These are phyloP conservation scores for Pseudopediastrum boryanum DNA, from an alignment of 139 green algal genomes.

Conservation along the genomic window DNA sequence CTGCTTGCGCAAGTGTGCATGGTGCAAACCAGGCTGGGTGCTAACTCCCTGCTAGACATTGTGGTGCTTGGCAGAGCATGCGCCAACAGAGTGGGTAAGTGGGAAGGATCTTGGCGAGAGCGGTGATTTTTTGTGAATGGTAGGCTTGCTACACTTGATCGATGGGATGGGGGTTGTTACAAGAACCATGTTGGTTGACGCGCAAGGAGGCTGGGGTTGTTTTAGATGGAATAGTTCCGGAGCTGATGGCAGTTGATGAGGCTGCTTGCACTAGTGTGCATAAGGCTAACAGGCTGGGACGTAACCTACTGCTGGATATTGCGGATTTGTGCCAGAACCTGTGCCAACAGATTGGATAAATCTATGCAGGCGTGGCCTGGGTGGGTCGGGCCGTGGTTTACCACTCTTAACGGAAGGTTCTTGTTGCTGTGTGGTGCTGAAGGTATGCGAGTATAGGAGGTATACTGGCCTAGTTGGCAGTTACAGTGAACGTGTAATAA, in stretches of 20 bases:
- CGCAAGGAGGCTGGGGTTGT: too few species aligned
- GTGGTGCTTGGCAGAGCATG: conserved; percentile 97
- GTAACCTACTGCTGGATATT: conserved; percentile 99
- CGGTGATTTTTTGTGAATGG: too few species aligned
- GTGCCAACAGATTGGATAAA: conserved; percentile 78
- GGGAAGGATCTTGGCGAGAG: neutral
- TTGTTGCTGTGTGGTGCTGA: too few species aligned
- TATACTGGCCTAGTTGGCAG: too few species aligned
- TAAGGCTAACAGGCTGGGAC: conserved; percentile 97
- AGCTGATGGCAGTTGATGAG: conserved; percentile 95
- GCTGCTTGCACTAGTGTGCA: conserved; percentile 94
- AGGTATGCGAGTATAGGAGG: too few species aligned
- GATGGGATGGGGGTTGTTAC: too few species aligned
- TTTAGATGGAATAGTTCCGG: conserved; percentile 88
- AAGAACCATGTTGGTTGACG: too few species aligned
- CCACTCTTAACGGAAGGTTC: too few species aligned
- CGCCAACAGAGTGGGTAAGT: conserved; percentile 70
- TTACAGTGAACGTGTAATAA: too few species aligned
- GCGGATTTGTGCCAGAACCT: conserved; percentile 98
- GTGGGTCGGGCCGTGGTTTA: too few species aligned
- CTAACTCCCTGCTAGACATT: conserved; percentile 98
- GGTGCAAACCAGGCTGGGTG: conserved; percentile 96
- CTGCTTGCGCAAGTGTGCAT: conserved; percentile 91
- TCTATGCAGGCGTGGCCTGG: too few species aligned
- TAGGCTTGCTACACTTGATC: too few species aligned